Percentiles rank a stretch among this genome's conserved stretches.
Evolutionary conservation across 2,329 filamentous ascomycete genomes (phyloP).

Genomic region (Rugonectria rugulosa): DNA sequence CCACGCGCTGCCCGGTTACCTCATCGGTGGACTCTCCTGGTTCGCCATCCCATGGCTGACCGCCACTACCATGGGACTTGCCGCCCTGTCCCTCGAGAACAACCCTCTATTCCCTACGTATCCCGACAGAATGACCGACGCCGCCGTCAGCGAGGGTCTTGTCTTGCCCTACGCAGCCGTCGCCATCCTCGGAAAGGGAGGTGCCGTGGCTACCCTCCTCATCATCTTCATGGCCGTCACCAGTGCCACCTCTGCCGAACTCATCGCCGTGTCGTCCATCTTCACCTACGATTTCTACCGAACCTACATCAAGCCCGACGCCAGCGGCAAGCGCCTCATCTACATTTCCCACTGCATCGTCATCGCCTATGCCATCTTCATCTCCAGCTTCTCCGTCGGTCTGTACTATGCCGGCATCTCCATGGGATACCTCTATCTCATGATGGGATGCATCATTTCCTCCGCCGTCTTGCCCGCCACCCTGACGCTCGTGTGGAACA

Average conservation of each 20-base stretch:
- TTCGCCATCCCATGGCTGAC: constrained; percentile 93
- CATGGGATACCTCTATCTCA: constrained; percentile 88
- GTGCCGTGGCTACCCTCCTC: constrained; percentile 33
- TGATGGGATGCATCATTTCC: constrained; percentile 93
- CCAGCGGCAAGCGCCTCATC: constrained; percentile 78
- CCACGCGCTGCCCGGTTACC: constrained; percentile 86
- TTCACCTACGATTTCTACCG: constrained; percentile 82
- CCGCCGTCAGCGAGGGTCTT: constrained; percentile 81
- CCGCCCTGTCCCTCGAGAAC: constrained; percentile 77
- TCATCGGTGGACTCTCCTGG: constrained; percentile 86
- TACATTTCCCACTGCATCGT: constrained; percentile 81
- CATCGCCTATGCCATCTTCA: constrained; percentile 73
- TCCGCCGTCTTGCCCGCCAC: constrained; percentile 85
- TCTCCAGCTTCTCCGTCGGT: constrained; percentile 80
- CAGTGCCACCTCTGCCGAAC: constrained; percentile 66
- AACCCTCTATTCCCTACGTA: constrained; percentile 49
- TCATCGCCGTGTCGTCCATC: constrained; percentile 85
- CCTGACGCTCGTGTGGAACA: constrained; percentile 80
- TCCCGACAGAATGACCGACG: constrained; percentile 51
- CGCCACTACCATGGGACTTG: constrained; percentile 87
- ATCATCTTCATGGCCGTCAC: constrained; percentile 39
- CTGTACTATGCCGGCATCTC: constrained; percentile 77
- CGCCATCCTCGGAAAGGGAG: constrained; percentile 68
- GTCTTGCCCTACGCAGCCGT: constrained; percentile 88
- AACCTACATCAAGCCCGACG: constrained; percentile 71